Conservation (phyloP, 768 basidiomycete genomes). For the Suillus ampliporus region DNA sequence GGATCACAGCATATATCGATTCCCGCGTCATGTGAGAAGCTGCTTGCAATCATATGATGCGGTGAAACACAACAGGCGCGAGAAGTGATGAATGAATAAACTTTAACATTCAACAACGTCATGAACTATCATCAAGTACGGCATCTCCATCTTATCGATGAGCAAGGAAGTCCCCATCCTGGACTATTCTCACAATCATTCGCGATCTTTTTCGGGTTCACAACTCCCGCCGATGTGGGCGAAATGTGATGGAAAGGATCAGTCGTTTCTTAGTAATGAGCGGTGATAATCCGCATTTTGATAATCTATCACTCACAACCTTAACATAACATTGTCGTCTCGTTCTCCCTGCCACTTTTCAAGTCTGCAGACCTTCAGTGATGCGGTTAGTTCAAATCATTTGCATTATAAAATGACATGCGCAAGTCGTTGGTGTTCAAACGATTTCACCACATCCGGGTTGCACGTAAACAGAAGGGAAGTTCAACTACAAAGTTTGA, state of each 20-base stretch:
- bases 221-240: not conserved
- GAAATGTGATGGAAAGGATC: not conserved
- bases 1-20: not conserved
- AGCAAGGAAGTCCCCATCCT: not conserved
- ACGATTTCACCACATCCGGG: not conserved
- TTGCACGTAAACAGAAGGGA: too few species aligned
- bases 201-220: not conserved
- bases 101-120: not conserved
- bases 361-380: not conserved
- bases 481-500: not conserved
- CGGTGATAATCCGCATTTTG: not conserved
- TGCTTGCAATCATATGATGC: not conserved
- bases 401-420: not conserved
- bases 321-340: too few species aligned
- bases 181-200: conserved; percentile 3
- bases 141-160: conserved; percentile 7
- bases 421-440: conserved; percentile 3
- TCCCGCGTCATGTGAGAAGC: not conserved
- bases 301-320: not conserved
- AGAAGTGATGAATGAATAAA: not conserved
- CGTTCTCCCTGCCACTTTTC: not conserved
- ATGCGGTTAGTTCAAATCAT: not conserved
- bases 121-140: not conserved
- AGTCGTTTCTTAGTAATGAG: not conserved
- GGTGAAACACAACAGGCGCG: not conserved